phyloP scores from a whole-genome alignment of 768 basidiomycete genomes.

The Tricholoma hemisulphureum region DNA sequence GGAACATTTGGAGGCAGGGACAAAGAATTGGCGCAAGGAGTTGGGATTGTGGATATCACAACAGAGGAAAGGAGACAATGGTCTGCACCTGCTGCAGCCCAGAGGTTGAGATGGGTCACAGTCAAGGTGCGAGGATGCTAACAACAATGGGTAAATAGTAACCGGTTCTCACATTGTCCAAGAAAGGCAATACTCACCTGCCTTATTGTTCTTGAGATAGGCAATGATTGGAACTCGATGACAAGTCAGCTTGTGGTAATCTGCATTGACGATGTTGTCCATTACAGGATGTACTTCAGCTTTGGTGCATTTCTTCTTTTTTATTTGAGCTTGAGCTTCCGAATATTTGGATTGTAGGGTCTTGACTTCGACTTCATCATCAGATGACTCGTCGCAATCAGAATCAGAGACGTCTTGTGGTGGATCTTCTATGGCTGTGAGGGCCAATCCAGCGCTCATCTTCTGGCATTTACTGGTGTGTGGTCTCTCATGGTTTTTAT shows the following conservation, averaged over 20 bases:
- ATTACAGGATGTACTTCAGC: background rate
- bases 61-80: too few species aligned
- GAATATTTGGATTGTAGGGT: background rate
- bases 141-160: background rate
- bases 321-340: background rate
- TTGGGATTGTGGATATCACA: too few species aligned
- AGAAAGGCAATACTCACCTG: background rate
- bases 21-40: too few species aligned
- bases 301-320: background rate
- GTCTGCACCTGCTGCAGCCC: too few species aligned
- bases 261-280: background rate
- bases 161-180: background rate
- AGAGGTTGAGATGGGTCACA: too few species aligned
- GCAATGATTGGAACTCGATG: background rate
- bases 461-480: background rate
- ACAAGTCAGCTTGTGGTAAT: background rate
- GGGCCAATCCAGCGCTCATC: background rate
- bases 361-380: background rate
- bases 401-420: background rate
- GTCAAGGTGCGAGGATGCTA: background rate
- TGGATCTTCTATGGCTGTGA: background rate
- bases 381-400: background rate
- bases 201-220: background rate
- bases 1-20: background rate
- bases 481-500: background rate